Conservation (phyloP, 257 asterid genomes). For the Penstemon barbatus region DNA sequence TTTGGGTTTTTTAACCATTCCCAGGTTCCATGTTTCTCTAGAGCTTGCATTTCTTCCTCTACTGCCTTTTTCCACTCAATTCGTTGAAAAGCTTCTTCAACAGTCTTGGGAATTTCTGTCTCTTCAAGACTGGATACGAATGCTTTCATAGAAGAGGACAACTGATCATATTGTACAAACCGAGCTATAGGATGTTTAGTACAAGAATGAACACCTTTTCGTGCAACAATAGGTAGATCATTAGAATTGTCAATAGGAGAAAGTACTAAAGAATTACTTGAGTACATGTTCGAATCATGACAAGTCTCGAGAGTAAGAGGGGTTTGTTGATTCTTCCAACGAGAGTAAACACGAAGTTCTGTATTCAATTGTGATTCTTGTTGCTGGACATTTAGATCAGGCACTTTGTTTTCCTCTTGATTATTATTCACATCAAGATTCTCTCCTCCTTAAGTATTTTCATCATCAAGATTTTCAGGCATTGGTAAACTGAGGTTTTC, state of each 20-base stretch:
- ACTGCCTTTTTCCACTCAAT: background rate
- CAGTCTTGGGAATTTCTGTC: background rate
- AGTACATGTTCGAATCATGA: background rate
- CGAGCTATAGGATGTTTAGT: conserved; percentile 6
- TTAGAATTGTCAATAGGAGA: background rate
- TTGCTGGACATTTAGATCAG: background rate
- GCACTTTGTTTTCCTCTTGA: background rate
- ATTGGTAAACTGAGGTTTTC: background rate
- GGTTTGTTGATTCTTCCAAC: background rate
- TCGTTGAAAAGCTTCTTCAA: background rate
- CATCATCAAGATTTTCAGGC: background rate
- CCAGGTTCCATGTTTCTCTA: background rate
- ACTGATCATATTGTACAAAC: background rate
- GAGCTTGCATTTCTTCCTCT: background rate
- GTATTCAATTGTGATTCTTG: background rate
- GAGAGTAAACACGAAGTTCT: background rate
- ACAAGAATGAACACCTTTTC: background rate
- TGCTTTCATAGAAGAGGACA: background rate
- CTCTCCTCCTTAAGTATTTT: no score
- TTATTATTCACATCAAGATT: background rate
- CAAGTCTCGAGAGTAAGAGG: background rate
- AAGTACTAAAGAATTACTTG: background rate
- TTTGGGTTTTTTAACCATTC: background rate
- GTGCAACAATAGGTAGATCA: background rate
- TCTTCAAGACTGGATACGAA: background rate